These are phyloP conservation scores for Massarina eburnea DNA, from an alignment of 2,329 filamentous ascomycete species.

Conservation along the genomic window DNA sequence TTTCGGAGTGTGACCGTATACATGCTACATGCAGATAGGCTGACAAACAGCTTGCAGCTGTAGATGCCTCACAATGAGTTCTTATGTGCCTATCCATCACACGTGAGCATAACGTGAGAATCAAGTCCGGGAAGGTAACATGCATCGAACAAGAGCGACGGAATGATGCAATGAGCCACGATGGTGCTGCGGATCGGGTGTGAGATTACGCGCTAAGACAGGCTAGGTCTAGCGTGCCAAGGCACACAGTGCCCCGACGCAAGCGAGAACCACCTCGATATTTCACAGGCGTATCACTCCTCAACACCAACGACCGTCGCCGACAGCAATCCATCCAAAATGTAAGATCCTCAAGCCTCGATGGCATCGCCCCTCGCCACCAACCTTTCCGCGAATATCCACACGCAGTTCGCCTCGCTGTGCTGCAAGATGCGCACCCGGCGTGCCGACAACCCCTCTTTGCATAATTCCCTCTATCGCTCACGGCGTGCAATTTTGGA, in stretches of 20 bases:
- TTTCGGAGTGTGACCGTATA: not conserved
- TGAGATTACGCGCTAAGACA: not conserved
- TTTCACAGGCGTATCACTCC: constrained; percentile 1
- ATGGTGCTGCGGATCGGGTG: not conserved
- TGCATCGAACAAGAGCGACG: too few species aligned
- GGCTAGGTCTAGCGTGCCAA: not conserved
- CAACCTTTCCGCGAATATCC: constrained; percentile 20
- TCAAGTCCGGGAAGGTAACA: too few species aligned
- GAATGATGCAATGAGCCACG: too few species aligned
- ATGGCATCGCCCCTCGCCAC: constrained; percentile 15
- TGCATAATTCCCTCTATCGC: constrained; percentile 20
- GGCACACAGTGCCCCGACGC: not conserved
- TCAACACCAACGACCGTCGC: constrained; percentile 39
- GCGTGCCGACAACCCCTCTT: constrained; percentile 41
- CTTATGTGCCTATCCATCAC: not conserved
- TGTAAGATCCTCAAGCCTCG: constrained; percentile 39
- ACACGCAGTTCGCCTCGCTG: constrained; percentile 22
- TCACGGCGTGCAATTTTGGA: constrained; percentile 17
- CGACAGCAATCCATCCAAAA: constrained; percentile 44
- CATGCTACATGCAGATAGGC: not conserved
- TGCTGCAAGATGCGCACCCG: constrained; percentile 23
- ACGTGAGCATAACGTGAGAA: too few species aligned
- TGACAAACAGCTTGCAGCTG: not conserved
- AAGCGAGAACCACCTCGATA: constrained; percentile 6
- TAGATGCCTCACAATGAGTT: not conserved